Evolutionary conservation across 495 filamentous ascomycete genomes (phyloP), one percentile per base, ranked within the genome.

Genomic region (Trichoderma orchidacearum): DNA sequence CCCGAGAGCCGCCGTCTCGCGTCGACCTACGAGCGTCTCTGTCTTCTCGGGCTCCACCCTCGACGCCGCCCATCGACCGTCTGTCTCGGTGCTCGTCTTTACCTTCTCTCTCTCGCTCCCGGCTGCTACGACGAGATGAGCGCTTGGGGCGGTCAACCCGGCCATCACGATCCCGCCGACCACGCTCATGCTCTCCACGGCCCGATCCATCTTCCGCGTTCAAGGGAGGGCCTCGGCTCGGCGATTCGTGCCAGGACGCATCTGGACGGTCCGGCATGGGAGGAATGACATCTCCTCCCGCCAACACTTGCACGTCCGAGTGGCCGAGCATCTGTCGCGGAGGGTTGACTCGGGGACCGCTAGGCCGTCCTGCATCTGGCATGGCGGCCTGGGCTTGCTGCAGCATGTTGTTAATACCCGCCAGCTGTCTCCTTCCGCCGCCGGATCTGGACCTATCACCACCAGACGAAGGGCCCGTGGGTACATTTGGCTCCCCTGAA

Each of bases 331-430:
- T 75, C 30, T 63, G 61, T 6, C 73, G 62, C 23, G 70, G 69
- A n/a, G 66, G 61, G 9, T 67, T 63, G n/a, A 66, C 61, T 5
- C 75, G 72, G 27, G 63, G 64, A 27, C 59, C 45, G 25, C 56
- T 60, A 3, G 41, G 41, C 7, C 64, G 65, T 13, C 63, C 57
- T 60, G 65, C 60, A 54, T 70, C 29, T 56, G 63, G 48, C 58
- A 67, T 32, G 65, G 64, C 18, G 65, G 68, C 48, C 63, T 66
- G 41, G 7, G 65, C 67, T 60, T 73, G 71, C 59, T 75, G 71
- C 2, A 81, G 69, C 51, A 71, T 79, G 51, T 62, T 76, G 55
- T 80, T 77, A 17, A 81, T 80, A 27, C 74, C 73, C 1, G 70
- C 67, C 13, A 81, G 61, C 56, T 79, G 75, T 54, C 78, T 65